Conservation (phyloP, 495 filamentous ascomycete species). For the Aspergillus wentii region DNA sequence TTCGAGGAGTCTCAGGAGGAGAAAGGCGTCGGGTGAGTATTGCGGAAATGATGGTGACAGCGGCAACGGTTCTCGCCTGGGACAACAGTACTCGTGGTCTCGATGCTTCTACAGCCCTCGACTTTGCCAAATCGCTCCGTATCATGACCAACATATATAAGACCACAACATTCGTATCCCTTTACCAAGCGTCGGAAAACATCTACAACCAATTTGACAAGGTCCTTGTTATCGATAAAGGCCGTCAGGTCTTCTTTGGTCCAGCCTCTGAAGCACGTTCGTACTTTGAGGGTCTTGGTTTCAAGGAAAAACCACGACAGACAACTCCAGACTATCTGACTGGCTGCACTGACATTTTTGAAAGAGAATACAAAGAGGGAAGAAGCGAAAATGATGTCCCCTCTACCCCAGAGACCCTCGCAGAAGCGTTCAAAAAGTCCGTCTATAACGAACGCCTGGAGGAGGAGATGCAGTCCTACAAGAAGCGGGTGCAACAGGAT, state of each 20-base stretch:
- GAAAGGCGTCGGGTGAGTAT: slow-evolving; percentile 70
- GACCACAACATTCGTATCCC: slow-evolving; percentile 75
- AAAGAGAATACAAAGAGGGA: no score
- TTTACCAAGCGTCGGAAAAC: slow-evolving; percentile 80
- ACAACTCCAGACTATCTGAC: slow-evolving; percentile 61
- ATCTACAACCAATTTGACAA: slow-evolving; percentile 83
- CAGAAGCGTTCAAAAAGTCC: slow-evolving; percentile 53
- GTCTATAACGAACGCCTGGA: slow-evolving; percentile 46
- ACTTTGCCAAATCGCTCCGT: slow-evolving; percentile 71
- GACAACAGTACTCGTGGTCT: slow-evolving; percentile 77
- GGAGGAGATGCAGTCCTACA: no score
- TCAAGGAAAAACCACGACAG: slow-evolving; percentile 68
- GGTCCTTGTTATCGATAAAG: slow-evolving; percentile 62
- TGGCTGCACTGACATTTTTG: no score
- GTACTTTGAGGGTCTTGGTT: slow-evolving; percentile 68
- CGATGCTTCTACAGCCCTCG: slow-evolving; percentile 74
- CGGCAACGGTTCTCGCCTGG: slow-evolving; percentile 60
- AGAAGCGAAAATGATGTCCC: no score
- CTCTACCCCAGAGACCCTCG: slow-evolving; percentile 61
- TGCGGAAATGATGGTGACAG: slow-evolving; percentile 64
- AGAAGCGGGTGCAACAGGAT: no score
- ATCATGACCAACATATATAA: slow-evolving; percentile 82
- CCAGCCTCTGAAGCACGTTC: slow-evolving; percentile 57
- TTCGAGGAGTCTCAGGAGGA: slow-evolving; percentile 71
- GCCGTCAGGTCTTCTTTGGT: slow-evolving; percentile 61